Percentiles rank a stretch among this genome's conserved stretches.
Conservation (phyloP, 1,284 basidiomycete species). For the Tilletia caries region DNA sequence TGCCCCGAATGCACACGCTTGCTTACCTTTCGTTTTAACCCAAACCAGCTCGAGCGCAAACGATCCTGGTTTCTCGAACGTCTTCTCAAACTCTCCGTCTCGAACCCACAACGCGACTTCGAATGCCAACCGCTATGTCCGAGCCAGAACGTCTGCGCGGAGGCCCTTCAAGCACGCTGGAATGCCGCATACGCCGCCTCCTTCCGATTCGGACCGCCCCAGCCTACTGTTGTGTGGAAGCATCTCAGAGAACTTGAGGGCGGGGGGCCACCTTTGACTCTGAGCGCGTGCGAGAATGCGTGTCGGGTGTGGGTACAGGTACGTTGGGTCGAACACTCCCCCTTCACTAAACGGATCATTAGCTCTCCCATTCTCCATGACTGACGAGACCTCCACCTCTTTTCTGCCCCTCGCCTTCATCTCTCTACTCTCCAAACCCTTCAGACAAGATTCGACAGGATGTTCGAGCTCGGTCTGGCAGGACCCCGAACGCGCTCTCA, state of each 20-base stretch:
- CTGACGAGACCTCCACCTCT: too few relatives aligned
- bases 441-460: slow-evolving; percentile 31
- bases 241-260: slow-evolving; percentile 33
- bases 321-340: too few relatives aligned
- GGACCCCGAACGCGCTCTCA: neutral
- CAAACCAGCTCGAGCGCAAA: slow-evolving; percentile 39
- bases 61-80: slow-evolving; percentile 64
- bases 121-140: slow-evolving; percentile 69
- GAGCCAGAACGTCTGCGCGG: slow-evolving; percentile 72
- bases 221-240: slow-evolving; percentile 57
- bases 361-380: too few relatives aligned
- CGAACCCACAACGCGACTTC: slow-evolving; percentile 83
- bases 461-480: slow-evolving; percentile 25
- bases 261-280: slow-evolving; percentile 1
- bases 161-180: slow-evolving; percentile 91
- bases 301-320: slow-evolving; percentile 29
- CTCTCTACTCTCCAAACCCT: too few relatives aligned
- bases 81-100: slow-evolving; percentile 81
- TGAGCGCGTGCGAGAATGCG: slow-evolving; percentile 28
- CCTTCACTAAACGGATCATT: too few relatives aligned
- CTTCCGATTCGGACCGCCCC: slow-evolving; percentile 79
- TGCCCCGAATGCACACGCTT: too few relatives aligned
- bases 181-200: slow-evolving; percentile 78
- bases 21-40: too few relatives aligned
- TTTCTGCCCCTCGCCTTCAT: too few relatives aligned